Evolutionary conservation across 345 rosid species (phyloP).

Genomic region (Sisymbrium altissimum): DNA sequence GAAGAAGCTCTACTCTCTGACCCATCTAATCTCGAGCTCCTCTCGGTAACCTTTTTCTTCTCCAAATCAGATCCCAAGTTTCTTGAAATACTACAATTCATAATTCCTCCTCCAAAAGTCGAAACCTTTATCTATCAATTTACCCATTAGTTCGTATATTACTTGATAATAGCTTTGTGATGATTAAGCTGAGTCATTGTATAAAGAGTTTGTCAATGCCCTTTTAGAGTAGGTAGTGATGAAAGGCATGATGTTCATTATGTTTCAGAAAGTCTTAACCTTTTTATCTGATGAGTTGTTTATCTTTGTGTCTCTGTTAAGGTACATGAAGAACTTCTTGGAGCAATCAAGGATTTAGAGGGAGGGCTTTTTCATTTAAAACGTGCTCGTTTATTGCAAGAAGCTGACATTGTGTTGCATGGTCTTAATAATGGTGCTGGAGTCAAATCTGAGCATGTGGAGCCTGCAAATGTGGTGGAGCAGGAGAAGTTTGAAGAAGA

Average conservation of each 20-base stretch:
- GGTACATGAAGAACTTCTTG: slow-evolving; percentile 76
- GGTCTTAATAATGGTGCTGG: slow-evolving; percentile 29
- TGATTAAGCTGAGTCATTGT: not conserved
- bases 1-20: slow-evolving; percentile 69
- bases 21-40: slow-evolving; percentile 61
- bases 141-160: not conserved
- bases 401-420: slow-evolving; percentile 50
- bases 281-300: not conserved
- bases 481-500: slow-evolving; percentile 54
- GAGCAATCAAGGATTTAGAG: slow-evolving; percentile 66
- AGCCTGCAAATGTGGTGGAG: slow-evolving; percentile 43
- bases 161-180: not conserved
- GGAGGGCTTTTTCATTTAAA: slow-evolving; percentile 76
- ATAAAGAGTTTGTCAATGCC: not conserved
- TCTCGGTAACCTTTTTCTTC: slow-evolving; percentile 42
- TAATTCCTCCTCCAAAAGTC: not conserved
- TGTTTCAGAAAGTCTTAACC: not conserved
- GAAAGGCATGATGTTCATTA: not conserved
- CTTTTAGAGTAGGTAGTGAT: not conserved
- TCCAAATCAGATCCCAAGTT: not conserved
- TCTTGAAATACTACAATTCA: not conserved
- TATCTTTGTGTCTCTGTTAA: slow-evolving; percentile 11
- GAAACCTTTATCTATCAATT: not conserved
- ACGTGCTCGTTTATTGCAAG: slow-evolving; percentile 66
- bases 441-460: slow-evolving; percentile 51